Evolutionary conservation across 179 eudicot genomes (phyloP).

Genomic region (Patellifolia procumbens): DNA sequence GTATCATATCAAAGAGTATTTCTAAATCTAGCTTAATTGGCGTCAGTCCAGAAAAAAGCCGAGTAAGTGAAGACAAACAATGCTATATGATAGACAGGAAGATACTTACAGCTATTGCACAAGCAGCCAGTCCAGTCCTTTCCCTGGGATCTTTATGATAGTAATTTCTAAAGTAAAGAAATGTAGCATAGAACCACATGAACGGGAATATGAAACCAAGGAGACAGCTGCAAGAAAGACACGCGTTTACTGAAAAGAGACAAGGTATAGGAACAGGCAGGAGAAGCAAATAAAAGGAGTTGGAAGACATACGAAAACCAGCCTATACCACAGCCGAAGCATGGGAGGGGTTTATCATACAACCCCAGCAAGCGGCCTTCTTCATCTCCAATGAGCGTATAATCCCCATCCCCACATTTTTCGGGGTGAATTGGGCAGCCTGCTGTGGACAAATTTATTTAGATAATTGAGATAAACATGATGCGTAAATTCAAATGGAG

Average conservation of each 20-base stretch:
- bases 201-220: slow-evolving; percentile 45
- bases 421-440: slow-evolving; percentile 32
- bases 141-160: slow-evolving; percentile 50
- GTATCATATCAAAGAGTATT: not conserved
- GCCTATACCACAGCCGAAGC: slow-evolving; percentile 54
- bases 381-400: slow-evolving; percentile 33
- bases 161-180: slow-evolving; percentile 46
- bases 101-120: slow-evolving; percentile 50
- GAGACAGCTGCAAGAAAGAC: slow-evolving; percentile 36
- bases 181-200: slow-evolving; percentile 53
- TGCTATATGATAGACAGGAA: not conserved
- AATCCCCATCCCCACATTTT: slow-evolving; percentile 35
- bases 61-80: not conserved
- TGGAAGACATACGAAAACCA: slow-evolving; percentile 48
- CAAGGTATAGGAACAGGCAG: not conserved
- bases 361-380: slow-evolving; percentile 45
- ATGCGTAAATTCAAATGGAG: not conserved
- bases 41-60: not conserved
- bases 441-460: slow-evolving; percentile 12
- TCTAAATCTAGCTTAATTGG: not conserved
- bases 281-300: not conserved
- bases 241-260: slow-evolving; percentile 3
- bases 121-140: slow-evolving; percentile 49
- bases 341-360: slow-evolving; percentile 51
- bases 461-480: not conserved